Percentiles rank a stretch among this genome's conserved stretches.
Conservation (phyloP, 2,329 filamentous ascomycete species). For the Ophiostoma himal-ulmi region DNA sequence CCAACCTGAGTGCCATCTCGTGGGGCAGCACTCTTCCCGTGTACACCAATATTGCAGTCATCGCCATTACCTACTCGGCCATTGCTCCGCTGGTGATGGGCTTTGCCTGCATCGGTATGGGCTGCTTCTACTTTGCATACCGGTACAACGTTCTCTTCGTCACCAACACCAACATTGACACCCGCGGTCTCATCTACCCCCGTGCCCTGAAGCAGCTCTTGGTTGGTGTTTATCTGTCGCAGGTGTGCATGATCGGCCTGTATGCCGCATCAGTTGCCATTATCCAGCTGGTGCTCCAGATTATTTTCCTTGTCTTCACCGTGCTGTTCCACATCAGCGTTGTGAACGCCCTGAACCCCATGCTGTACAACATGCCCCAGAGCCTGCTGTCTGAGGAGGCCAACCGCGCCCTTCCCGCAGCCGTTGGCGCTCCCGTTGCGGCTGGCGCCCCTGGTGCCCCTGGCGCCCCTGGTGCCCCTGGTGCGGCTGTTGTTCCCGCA, state of each 20-base stretch:
- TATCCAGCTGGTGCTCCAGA: constrained; percentile 69
- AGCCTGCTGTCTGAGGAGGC: constrained; percentile 52
- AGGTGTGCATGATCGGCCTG: constrained; percentile 74
- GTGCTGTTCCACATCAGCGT: constrained; percentile 69
- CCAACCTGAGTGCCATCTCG: constrained; percentile 62
- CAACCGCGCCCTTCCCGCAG: constrained; percentile 27
- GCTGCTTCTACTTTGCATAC: constrained; percentile 77
- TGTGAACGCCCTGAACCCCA: constrained; percentile 65
- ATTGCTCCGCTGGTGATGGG: constrained; percentile 81
- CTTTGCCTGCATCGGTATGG: constrained; percentile 72
- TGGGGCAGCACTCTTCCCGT: constrained; percentile 82
- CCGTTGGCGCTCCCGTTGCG: neutral
- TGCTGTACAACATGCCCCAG: constrained; percentile 73
- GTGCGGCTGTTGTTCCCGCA: neutral
- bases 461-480: neutral
- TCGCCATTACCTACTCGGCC: constrained; percentile 72
- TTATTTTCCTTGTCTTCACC: constrained; percentile 68
- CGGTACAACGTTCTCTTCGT: constrained; percentile 85
- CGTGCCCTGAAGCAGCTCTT: constrained; percentile 84
- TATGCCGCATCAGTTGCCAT: constrained; percentile 63
- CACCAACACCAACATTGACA: constrained; percentile 73
- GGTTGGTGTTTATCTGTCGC: constrained; percentile 72
- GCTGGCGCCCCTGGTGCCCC: too few species aligned
- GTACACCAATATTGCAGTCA: constrained; percentile 74
- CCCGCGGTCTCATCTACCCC: constrained; percentile 84